A percentile compares a stretch with the other conserved stretches of the same genome.
Evolutionary conservation across 139 green algal species (phyloP).

Genomic region (Nannochloris sp.): DNA sequence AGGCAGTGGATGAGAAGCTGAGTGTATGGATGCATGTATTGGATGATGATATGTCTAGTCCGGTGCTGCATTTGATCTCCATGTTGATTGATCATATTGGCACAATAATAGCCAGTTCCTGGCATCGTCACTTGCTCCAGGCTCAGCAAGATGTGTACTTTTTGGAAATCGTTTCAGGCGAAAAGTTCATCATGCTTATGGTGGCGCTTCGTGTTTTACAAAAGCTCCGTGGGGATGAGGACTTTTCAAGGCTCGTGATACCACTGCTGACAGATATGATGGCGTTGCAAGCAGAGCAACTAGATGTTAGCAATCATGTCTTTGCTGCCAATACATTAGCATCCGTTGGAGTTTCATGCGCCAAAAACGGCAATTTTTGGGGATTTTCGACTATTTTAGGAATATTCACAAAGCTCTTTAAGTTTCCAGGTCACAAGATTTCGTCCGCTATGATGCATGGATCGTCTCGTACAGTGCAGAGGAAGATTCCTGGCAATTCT

Average conservation of each 20-base stretch:
- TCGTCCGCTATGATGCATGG: slow-evolving; percentile 23
- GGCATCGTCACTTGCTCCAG: neutral
- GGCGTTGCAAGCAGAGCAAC: slow-evolving; percentile 7
- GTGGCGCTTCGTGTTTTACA: slow-evolving; percentile 14
- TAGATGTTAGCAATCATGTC: slow-evolving; percentile 12
- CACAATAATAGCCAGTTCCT: slow-evolving; percentile 1
- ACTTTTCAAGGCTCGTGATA: slow-evolving; percentile 12
- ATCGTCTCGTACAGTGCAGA: neutral
- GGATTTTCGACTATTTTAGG: slow-evolving; percentile 37
- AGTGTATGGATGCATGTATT: neutral
- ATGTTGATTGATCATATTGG: neutral
- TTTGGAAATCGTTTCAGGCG: neutral
- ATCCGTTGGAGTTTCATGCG: slow-evolving; percentile 17
- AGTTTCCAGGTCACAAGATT: slow-evolving; percentile 26
- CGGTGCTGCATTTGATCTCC: neutral
- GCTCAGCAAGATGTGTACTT: slow-evolving; percentile 1
- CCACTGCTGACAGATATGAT: slow-evolving; percentile 22
- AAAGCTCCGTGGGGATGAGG: slow-evolving; percentile 14
- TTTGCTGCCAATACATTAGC: slow-evolving; percentile 17
- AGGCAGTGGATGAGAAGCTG: neutral
- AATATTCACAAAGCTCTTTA: slow-evolving; percentile 47
- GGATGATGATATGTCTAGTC: neutral
- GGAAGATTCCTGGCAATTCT: slow-evolving; percentile 14
- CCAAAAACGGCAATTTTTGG: slow-evolving; percentile 22
- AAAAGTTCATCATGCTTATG: slow-evolving; percentile 3